These are phyloP conservation scores for Thielaviopsis cerberus DNA, from an alignment of 2,329 filamentous ascomycete genomes.

Conservation along the genomic window DNA sequence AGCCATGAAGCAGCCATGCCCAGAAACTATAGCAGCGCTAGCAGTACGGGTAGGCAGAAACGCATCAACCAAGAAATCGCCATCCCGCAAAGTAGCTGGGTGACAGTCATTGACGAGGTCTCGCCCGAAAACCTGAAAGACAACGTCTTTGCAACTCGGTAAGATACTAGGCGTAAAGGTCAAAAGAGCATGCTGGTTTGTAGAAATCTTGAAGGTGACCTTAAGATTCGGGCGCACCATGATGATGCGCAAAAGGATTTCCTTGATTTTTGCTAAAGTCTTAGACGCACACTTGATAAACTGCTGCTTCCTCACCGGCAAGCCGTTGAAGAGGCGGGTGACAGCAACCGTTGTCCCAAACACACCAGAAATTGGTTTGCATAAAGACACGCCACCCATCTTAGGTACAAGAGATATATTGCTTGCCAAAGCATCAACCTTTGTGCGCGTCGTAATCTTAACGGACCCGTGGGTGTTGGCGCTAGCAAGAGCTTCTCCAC, in stretches of 20 bases:
- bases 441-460: slow-evolving; percentile 43
- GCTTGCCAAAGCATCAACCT: slow-evolving; percentile 39
- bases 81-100: slow-evolving; percentile 19
- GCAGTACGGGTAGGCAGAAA: slow-evolving; percentile 37
- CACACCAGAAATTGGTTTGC: slow-evolving; percentile 29
- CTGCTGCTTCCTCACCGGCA: slow-evolving; percentile 45
- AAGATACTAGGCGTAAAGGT: slow-evolving; percentile 39
- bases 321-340: slow-evolving; percentile 35
- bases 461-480: slow-evolving; percentile 41
- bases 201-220: slow-evolving; percentile 40
- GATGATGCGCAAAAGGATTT: slow-evolving; percentile 44
- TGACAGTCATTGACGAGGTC: slow-evolving; percentile 36
- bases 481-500: slow-evolving; percentile 55
- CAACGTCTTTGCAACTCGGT: slow-evolving; percentile 34
- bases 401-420: slow-evolving; percentile 24
- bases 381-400: slow-evolving; percentile 17
- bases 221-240: slow-evolving; percentile 45
- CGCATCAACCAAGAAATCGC: slow-evolving; percentile 29
- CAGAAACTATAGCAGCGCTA: slow-evolving; percentile 23
- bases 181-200: slow-evolving; percentile 34
- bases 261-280: slow-evolving; percentile 36
- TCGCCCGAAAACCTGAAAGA: slow-evolving; percentile 42
- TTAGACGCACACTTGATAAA: slow-evolving; percentile 39
- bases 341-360: slow-evolving; percentile 52
- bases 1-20: slow-evolving; percentile 41